These are phyloP conservation scores for Rhizophagus prolifer DNA, from an alignment of 192 early-diverging fungal species.

Conservation along the genomic window DNA sequence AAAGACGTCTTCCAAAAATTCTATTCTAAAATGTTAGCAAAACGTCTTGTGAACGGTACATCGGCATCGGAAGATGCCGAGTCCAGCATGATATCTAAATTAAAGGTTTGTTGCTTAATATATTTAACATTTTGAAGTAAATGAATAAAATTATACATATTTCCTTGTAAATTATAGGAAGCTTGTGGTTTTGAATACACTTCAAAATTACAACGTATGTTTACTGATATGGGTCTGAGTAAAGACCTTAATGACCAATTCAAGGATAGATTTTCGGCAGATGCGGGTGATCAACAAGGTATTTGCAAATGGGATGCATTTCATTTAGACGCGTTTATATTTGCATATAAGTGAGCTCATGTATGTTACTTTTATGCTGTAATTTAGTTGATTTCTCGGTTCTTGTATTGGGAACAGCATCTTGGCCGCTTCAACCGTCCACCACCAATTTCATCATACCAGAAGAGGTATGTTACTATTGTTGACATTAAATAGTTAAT, in stretches of 20 bases:
- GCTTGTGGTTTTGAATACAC: conserved; percentile 96
- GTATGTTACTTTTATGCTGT: background rate
- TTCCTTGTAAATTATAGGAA: conserved; percentile 40
- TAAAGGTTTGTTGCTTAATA: conserved; percentile 51
- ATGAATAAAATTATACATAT: background rate
- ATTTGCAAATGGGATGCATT: background rate
- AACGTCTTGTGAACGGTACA: conserved; percentile 85
- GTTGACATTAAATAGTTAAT: background rate
- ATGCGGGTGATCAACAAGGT: background rate
- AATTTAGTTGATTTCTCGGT: conserved; percentile 74
- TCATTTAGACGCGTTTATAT: background rate
- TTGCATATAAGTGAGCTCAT: background rate
- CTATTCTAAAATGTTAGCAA: conserved; percentile 90
- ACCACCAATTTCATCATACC: conserved; percentile 84
- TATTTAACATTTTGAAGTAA: conserved; percentile 15
- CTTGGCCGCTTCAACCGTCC: conserved; percentile 87
- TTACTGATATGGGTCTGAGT: conserved; percentile 88
- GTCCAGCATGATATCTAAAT: conserved; percentile 89
- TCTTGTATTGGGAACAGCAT: conserved; percentile 81
- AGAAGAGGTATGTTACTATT: conserved; percentile 57
- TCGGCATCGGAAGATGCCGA: conserved; percentile 93
- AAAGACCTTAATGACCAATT: conserved; percentile 88
- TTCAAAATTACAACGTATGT: conserved; percentile 92
- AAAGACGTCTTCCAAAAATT: conserved; percentile 99
- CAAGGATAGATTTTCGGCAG: conserved; percentile 50